Evolutionary conservation across 2,329 filamentous ascomycete genomes (phyloP), one percentile per base, ranked within the genome.

Genomic region (Coleophoma eucalyptorum): DNA sequence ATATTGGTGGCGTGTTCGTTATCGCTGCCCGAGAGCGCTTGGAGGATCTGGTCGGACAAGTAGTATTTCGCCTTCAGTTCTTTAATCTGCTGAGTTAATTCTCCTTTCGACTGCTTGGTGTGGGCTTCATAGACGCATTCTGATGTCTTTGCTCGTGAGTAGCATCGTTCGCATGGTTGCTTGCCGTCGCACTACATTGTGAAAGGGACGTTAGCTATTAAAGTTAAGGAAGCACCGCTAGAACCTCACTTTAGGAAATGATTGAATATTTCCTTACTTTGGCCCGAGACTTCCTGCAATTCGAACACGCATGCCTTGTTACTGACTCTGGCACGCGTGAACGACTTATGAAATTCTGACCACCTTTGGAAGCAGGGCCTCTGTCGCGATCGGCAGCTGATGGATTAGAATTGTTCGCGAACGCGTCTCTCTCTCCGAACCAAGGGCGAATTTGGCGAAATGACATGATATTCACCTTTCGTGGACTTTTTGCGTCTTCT

Each of bases 141-240:
- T 10, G 57, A 55, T n/a, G 43, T 52, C 31, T 61, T 56, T 37
- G 49, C 42, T 26, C 60, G 62, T n/a, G 52, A 51, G 13, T 54
- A 51, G 57, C 65, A 68, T 49, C 65, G 61, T 42, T 57, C 56
- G 51, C 65, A 68, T 31, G 64, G 64, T 46, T 60, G 58, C 46
- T 63, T 57, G 13, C 65, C 65, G 57, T 68, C 65, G 52, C 65
- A 68, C 65, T 67, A 50, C 35, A 40, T n/a, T n/a, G n/a, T n/a
- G n/a, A n/a, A n/a, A n/a, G n/a, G n/a, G n/a, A n/a, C n/a, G n/a
- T n/a, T n/a, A n/a, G n/a, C n/a, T n/a, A n/a, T n/a, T n/a, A n/a
- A n/a, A n/a, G n/a, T n/a, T n/a, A n/a, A n/a, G n/a, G n/a, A n/a
- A n/a, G n/a, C 20, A 8, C 2, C 2, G 16, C 16, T 16, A 13